These are phyloP conservation scores for Russula foetens DNA, from an alignment of 768 basidiomycete species.

Conservation along the genomic window DNA sequence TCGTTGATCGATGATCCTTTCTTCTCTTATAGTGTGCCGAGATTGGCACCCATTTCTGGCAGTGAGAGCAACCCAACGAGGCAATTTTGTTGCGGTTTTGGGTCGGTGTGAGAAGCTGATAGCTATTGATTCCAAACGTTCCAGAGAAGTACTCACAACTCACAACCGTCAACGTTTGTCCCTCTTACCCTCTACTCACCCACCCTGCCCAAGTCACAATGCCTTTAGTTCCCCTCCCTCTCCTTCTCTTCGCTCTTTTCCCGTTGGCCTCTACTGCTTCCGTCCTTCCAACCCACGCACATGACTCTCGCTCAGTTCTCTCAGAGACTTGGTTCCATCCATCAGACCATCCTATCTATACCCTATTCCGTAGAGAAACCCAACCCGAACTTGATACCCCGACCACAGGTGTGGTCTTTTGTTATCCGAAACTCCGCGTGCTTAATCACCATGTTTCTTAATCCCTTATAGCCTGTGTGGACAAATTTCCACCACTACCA, in stretches of 20 bases:
- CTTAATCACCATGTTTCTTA: neutral
- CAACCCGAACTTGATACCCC: slow-evolving; percentile 4
- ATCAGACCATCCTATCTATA: slow-evolving; percentile 49
- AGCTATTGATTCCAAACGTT: no score
- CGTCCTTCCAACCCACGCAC: slow-evolving; percentile 20
- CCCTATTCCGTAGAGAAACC: slow-evolving; percentile 50
- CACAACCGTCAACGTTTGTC: no score
- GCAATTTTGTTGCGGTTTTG: no score
- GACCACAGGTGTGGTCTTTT: slow-evolving; percentile 37
- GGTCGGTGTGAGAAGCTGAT: no score
- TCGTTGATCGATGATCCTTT: no score
- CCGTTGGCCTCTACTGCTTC: neutral
- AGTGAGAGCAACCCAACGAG: no score
- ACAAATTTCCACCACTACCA: slow-evolving; percentile 29
- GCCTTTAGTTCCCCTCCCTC: neutral
- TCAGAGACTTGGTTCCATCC: slow-evolving; percentile 52
- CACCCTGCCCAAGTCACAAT: neutral
- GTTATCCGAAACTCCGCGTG: neutral
- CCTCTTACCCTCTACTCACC: neutral
- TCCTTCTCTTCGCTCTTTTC: slow-evolving; percentile 18
- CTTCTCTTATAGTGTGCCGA: no score
- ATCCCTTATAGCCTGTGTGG: slow-evolving; percentile 52
- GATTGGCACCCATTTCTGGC: no score
- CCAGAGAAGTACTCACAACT: no score
- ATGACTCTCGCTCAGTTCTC: slow-evolving; percentile 20